A percentile compares a stretch with the other conserved stretches of the same genome.
phyloP scores from a whole-genome alignment of 768 basidiomycete species.

The Russula ochroleuca region DNA sequence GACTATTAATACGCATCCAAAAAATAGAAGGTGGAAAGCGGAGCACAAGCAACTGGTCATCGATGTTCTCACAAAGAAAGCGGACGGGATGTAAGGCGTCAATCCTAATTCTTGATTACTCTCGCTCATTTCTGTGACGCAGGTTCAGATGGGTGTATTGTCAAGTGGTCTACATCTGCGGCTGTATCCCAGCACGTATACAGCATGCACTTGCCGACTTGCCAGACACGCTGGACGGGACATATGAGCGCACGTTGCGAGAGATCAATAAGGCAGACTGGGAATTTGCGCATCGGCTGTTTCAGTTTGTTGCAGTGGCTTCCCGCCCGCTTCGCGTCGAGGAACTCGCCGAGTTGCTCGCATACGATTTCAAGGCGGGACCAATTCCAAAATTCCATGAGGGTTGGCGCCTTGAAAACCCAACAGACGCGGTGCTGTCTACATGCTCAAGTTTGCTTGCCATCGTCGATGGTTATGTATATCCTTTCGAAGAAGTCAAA shows the following conservation, averaged over 20 bases:
- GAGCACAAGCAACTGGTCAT: not conserved
- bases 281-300: not conserved
- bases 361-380: not conserved
- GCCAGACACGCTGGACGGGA: not conserved
- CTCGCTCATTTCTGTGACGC: not conserved
- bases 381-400: not conserved
- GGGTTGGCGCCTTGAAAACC: not conserved
- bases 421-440: not conserved
- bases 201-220: not conserved
- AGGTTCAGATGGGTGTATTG: not conserved
- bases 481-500: too few species aligned
- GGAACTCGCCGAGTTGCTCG: not conserved
- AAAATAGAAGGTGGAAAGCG: not conserved
- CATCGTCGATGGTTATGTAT: too few species aligned
- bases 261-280: not conserved
- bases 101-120: not conserved
- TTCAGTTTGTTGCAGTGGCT: not conserved
- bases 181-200: not conserved
- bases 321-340: not conserved
- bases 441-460: not conserved
- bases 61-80: not conserved
- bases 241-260: not conserved
- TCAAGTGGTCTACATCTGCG: not conserved
- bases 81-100: not conserved
- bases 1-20: not conserved